Conservation (phyloP, 1,284 basidiomycete genomes). For the Rhodotorula sp. region DNA sequence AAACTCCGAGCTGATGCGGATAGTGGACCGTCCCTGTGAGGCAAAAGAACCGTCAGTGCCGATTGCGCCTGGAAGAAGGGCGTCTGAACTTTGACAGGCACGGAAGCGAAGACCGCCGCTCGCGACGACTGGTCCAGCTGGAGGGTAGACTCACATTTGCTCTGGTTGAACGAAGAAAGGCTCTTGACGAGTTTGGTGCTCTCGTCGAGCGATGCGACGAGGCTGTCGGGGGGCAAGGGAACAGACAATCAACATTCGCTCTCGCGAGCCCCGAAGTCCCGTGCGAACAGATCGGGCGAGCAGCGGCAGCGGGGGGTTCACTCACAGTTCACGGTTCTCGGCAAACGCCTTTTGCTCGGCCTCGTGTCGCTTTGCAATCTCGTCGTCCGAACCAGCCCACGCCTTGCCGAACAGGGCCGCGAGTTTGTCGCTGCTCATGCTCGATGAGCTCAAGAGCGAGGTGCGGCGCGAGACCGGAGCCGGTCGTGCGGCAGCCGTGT, state of each 20-base stretch:
- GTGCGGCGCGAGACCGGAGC: background rate
- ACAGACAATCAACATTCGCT: constrained; percentile 7
- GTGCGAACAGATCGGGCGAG: background rate
- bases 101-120: background rate
- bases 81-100: background rate
- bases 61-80: no score
- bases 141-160: constrained; percentile 34
- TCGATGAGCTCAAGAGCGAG: background rate
- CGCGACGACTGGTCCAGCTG: no score
- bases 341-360: constrained; percentile 35
- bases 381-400: background rate
- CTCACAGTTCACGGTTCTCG: constrained; percentile 43
- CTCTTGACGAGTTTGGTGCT: constrained; percentile 36
- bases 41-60: background rate
- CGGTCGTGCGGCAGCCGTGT: background rate
- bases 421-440: constrained; percentile 3
- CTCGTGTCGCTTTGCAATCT: constrained; percentile 20
- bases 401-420: constrained; percentile 2
- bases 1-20: constrained; percentile 42
- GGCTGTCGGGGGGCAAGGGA: constrained; percentile 17
- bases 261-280: background rate
- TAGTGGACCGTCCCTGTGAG: constrained; percentile 44
- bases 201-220: constrained; percentile 39
- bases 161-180: constrained; percentile 39
- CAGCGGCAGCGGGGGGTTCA: background rate